Base-by-base conservation (phyloP, 441 rosid genomes). In the Aleurites moluccanus region DNA sequence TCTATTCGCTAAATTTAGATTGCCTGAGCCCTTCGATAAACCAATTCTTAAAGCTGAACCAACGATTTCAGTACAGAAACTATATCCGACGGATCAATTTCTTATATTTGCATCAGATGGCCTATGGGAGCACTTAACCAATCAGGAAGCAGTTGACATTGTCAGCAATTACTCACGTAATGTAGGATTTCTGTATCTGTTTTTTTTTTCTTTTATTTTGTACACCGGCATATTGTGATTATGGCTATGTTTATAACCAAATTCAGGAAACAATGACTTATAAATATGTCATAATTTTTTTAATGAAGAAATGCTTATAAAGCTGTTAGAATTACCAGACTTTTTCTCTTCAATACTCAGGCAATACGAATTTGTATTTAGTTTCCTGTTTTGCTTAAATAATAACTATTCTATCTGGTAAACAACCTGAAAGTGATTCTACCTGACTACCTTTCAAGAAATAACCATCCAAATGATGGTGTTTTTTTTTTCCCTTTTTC, bases 41-140 rank as follows among this genome's bases (percentile, higher is more conserved):
- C 98, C 97, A n/a, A 92, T 95, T 69, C 88, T 95, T 75, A 86
- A 79, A 83, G 96, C 98, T 1, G 97, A 94, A 80, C 99, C 99
- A 15, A 62, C 93, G 3, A 80, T 92, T 81, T 66, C 79, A 15
- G 97, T 92, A 73, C 93, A 90, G 72, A 87, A 84, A 82, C 79
- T 94, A 49, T 79, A 62, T 23, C 93, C 93, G 2, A 90, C 89
- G 77, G 96, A 94, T 81, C 92, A 85, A 73, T 94, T 94, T 83
- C 92, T 94, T 65, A 94, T 92, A 82, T 91, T 92, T 82, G 98
- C 97, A 20, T 94, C 98, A 4, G 98, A 92, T 85, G 98, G 98
- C 81, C 82, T 92, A 62, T 94, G 98, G 98, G 98, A 94, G 78
- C 97, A 94, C 83, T 84, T 94, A 33, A 90, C 87, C 80, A 94